phyloP scores from a whole-genome alignment of 1,284 basidiomycete species.

The Malassezia nana region DNA sequence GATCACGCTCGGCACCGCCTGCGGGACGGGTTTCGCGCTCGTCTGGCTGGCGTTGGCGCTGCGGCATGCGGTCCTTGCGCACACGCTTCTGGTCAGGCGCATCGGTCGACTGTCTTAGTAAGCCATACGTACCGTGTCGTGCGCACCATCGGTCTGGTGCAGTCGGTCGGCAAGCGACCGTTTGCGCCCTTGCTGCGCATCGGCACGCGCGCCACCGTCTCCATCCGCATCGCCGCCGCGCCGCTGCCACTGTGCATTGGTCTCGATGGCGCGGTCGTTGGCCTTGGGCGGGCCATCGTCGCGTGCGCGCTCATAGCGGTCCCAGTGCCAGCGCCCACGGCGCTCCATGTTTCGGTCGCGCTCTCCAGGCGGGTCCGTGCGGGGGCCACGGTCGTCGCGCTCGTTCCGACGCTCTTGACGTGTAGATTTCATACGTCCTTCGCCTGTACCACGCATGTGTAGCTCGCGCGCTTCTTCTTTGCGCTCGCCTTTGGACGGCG shows the following conservation, averaged over 20 bases:
- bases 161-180: constrained; percentile 17
- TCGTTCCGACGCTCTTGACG: not conserved
- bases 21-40: not conserved
- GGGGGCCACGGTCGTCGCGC: not conserved
- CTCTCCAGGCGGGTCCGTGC: constrained; percentile 2
- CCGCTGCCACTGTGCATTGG: constrained; percentile 7
- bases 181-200: constrained; percentile 11
- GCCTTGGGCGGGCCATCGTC: not conserved
- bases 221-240: not conserved
- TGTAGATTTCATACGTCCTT: not conserved
- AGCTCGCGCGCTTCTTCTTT: not conserved
- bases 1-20: too few species aligned
- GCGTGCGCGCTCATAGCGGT: not conserved
- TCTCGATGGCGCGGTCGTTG: not conserved
- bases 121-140: not conserved
- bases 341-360: too few species aligned
- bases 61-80: constrained; percentile 2
- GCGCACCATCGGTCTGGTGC: not conserved
- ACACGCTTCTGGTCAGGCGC: constrained; percentile 14
- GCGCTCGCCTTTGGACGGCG: not conserved
- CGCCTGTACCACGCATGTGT: not conserved
- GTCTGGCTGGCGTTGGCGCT: not conserved
- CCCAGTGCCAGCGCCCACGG: not conserved
- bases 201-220: not conserved
- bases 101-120: not conserved